phyloP scores from a whole-genome alignment of 2,329 filamentous ascomycete species.

The Gyromitra esculenta region DNA sequence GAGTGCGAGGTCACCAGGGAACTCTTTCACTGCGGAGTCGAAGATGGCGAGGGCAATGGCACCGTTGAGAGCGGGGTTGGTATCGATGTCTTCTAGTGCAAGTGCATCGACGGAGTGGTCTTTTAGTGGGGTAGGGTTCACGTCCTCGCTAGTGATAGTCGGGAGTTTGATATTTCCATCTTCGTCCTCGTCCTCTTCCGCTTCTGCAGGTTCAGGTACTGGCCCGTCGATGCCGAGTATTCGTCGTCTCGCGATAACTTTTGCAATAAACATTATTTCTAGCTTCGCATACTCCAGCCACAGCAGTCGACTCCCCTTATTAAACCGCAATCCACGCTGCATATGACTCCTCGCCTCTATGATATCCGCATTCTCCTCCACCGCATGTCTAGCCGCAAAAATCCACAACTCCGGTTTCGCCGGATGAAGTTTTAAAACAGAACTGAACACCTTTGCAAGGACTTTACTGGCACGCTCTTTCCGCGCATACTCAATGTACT shows the following conservation, averaged over 20 bases:
- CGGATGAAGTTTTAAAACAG: conserved; percentile 85
- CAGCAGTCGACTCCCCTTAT: conserved; percentile 75
- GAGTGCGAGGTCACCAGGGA: conserved; percentile 72
- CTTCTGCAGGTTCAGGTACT: conserved; percentile 60
- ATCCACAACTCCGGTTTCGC: conserved; percentile 86
- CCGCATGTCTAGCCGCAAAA: conserved; percentile 77
- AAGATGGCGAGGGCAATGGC: conserved; percentile 94
- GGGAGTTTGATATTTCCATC: conserved; percentile 66
- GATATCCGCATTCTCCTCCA: conserved; percentile 87
- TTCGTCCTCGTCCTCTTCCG: conserved; percentile 61
- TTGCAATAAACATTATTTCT: conserved; percentile 91
- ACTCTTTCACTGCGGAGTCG: conserved; percentile 82
- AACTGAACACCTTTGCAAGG: conserved; percentile 72
- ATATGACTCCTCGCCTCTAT: conserved; percentile 83
- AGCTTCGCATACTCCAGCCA: conserved; percentile 92
- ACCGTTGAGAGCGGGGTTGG: conserved; percentile 86
- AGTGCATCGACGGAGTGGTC: conserved; percentile 62
- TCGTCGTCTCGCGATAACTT: conserved; percentile 77
- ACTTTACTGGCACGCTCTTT: conserved; percentile 73
- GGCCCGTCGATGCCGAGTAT: conserved; percentile 71
- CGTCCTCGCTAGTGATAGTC: conserved; percentile 70
- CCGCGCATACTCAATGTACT: conserved; percentile 84
- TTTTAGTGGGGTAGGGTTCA: conserved; percentile 65
- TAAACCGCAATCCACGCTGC: conserved; percentile 90
- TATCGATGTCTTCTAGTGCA: conserved; percentile 71